Percentiles rank a stretch among this genome's conserved stretches.
Evolutionary conservation across 331 rosid species (phyloP).

Genomic region (Pyrus hybrid): DNA sequence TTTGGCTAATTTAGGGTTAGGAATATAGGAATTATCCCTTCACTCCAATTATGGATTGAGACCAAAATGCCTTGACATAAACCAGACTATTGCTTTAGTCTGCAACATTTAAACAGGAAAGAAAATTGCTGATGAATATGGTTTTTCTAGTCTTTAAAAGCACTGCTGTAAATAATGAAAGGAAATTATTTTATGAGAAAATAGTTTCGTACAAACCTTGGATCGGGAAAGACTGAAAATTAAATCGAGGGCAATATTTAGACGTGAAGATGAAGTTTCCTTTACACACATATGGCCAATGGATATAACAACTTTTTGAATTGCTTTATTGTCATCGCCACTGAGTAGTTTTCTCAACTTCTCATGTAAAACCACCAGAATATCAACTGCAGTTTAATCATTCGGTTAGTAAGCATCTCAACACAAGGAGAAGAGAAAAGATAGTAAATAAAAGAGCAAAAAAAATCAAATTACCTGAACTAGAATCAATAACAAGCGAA

Average conservation of each 20-base stretch:
- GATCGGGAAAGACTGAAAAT: conserved; percentile 70
- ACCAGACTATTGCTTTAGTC: not conserved
- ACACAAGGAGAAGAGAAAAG: conserved; percentile 8
- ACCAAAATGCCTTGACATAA: not conserved
- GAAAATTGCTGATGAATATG: not conserved
- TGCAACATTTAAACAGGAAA: not conserved
- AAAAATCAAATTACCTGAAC: conserved; percentile 44
- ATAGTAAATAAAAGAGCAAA: conserved; percentile 3
- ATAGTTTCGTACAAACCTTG: conserved; percentile 48
- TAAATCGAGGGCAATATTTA: conserved; percentile 63
- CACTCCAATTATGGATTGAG: not conserved
- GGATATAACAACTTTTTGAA: conserved; percentile 72
- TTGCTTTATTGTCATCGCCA: conserved; percentile 70
- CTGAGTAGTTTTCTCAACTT: conserved; percentile 70
- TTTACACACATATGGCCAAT: conserved; percentile 80
- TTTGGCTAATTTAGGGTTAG: not conserved
- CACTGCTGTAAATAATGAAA: not conserved
- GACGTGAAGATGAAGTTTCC: conserved; percentile 62
- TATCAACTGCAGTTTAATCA: conserved; percentile 63
- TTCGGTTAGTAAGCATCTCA: conserved; percentile 14
- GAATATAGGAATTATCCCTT: not conserved
- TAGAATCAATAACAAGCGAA: conserved; percentile 40
- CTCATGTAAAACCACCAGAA: conserved; percentile 47
- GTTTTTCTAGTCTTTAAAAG: not conserved
- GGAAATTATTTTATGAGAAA: not conserved